These are phyloP conservation scores for Ceratocystis cacaofunesta DNA, from an alignment of 2,329 filamentous ascomycete species.

Conservation along the genomic window DNA sequence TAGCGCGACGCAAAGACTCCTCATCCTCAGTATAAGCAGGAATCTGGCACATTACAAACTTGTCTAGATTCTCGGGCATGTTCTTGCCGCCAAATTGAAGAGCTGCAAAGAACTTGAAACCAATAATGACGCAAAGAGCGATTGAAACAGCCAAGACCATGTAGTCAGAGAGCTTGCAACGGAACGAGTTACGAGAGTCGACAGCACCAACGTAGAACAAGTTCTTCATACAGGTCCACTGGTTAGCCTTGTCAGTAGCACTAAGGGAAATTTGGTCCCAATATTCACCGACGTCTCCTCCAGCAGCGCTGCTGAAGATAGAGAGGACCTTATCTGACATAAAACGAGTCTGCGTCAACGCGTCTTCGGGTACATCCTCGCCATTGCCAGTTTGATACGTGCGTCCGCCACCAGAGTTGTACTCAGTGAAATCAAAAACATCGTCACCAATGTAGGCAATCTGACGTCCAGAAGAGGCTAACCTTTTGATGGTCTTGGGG, in stretches of 20 bases:
- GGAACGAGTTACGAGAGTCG: conserved; percentile 74
- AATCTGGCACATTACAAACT: conserved; percentile 96
- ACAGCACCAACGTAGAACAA: conserved; percentile 87
- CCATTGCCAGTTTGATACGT: conserved; percentile 43
- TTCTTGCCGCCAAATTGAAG: conserved; percentile 88
- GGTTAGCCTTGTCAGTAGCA: conserved; percentile 41
- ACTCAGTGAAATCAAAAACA: conserved; percentile 82
- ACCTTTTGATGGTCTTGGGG: conserved; percentile 55
- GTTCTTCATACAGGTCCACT: conserved; percentile 78
- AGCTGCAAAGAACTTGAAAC: conserved; percentile 93
- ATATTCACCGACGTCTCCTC: conserved; percentile 66
- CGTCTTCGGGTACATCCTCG: conserved; percentile 30
- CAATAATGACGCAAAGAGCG: conserved; percentile 65
- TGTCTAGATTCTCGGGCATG: conserved; percentile 88
- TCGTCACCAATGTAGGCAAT: conserved; percentile 66
- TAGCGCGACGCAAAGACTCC: conserved; percentile 88
- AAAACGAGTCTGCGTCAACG: conserved; percentile 50
- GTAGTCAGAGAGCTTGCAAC: conserved; percentile 79
- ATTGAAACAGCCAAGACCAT: conserved; percentile 75
- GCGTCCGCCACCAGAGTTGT: conserved; percentile 56
- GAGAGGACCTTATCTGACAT: conserved; percentile 62
- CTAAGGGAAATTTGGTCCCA: conserved; percentile 59
- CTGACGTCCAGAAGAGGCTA: conserved; percentile 45
- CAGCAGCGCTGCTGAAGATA: conserved; percentile 63
- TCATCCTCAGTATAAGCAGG: conserved; percentile 98